Conservation (phyloP, 2,329 filamentous ascomycete genomes). For the Colletotrichum camelliae region DNA sequence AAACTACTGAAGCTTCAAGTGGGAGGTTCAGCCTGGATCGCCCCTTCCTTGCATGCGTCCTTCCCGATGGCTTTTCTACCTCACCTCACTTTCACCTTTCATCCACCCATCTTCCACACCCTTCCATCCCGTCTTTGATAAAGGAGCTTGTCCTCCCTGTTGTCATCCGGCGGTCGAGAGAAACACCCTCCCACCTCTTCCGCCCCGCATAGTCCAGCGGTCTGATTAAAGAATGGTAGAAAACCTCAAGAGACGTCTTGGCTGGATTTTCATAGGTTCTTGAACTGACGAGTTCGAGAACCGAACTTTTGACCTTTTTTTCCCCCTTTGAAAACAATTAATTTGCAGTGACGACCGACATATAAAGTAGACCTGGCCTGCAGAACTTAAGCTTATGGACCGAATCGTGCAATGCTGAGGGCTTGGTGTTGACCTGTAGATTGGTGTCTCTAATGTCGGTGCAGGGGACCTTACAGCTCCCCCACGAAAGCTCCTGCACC, state of each 20-base stretch:
- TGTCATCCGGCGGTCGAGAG: neutral
- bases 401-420: neutral
- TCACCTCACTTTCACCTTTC: neutral
- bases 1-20: neutral
- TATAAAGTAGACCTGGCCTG: fast-evolving
- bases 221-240: neutral
- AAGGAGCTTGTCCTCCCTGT: neutral
- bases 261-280: neutral
- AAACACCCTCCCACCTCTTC: neutral
- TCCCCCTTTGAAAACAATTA: neutral
- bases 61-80: neutral
- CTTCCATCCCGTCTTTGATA: neutral
- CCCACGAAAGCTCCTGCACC: conserved; percentile 4
- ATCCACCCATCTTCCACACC: neutral
- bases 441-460: neutral
- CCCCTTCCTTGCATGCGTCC: neutral
- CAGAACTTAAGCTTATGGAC: neutral
- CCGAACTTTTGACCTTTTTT: neutral
- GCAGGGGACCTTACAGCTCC: neutral
- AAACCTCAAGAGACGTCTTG: neutral
- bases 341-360: neutral
- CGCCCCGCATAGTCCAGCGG: neutral
- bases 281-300: neutral
- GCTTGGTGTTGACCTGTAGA: neutral
- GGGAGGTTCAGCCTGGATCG: neutral